Evolutionary conservation across 495 filamentous ascomycete species (phyloP).

Genomic region (Friedmanniomyces simplex): DNA sequence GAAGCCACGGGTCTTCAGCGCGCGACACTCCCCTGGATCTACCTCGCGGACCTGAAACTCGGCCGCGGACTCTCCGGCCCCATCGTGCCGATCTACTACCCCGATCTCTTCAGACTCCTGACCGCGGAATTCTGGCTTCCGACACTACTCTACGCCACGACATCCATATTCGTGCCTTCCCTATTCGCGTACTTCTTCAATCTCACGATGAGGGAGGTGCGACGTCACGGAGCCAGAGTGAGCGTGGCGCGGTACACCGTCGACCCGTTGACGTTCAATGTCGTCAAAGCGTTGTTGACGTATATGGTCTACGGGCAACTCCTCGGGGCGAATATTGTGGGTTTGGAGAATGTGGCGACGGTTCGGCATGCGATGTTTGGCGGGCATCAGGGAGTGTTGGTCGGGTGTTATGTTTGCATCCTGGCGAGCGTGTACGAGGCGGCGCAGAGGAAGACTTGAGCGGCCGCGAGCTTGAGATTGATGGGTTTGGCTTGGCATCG

Average conservation of each 20-base stretch:
- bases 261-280: conserved; percentile 82
- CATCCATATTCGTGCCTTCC: conserved; percentile 57
- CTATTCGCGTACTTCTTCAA: conserved; percentile 80
- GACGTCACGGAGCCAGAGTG: conserved; percentile 27
- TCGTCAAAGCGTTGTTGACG: conserved; percentile 68
- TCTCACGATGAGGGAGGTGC: conserved; percentile 42
- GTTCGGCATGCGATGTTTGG: conserved; percentile 61
- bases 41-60: conserved; percentile 49
- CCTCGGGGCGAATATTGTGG: conserved; percentile 45
- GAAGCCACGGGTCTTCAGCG: conserved; percentile 53
- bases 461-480: neutral
- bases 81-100: conserved; percentile 49
- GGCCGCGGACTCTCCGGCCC: conserved; percentile 37
- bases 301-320: conserved; percentile 55
- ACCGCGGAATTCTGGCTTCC: conserved; percentile 74
- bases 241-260: conserved; percentile 39
- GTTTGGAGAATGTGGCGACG: conserved; percentile 44
- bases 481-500: neutral
- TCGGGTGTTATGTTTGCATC: conserved; percentile 58
- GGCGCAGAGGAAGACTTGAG: conserved; percentile 55
- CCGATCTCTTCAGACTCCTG: conserved; percentile 74
- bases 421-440: conserved; percentile 74
- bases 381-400: conserved; percentile 57
- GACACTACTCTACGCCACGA: conserved; percentile 64
- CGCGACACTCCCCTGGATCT: conserved; percentile 55